These are phyloP conservation scores for Cryptococcus depauperatus DNA, from an alignment of 1,284 basidiomycete genomes.

Conservation along the genomic window DNA sequence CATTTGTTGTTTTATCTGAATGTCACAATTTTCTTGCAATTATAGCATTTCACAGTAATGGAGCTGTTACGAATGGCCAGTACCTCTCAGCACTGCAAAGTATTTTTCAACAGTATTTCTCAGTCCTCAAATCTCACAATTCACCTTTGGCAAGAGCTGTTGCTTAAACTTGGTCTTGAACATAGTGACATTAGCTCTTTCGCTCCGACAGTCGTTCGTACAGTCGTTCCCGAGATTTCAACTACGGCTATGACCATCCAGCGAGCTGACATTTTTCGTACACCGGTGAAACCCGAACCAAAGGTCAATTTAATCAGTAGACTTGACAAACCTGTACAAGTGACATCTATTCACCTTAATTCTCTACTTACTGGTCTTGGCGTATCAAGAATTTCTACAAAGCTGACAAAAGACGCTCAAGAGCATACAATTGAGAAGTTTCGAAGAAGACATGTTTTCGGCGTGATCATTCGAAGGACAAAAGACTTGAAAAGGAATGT, in stretches of 20 bases:
- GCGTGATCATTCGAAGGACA: conserved; percentile 13
- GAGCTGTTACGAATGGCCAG: conserved; percentile 34
- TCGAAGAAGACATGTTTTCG: conserved; percentile 13
- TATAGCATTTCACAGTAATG: conserved; percentile 38
- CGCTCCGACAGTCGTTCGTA: conserved; percentile 3
- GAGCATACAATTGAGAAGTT: conserved; percentile 17
- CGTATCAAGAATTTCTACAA: conserved; percentile 8
- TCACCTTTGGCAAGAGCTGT: conserved; percentile 30
- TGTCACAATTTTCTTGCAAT: no score
- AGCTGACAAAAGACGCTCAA: conserved; percentile 14
- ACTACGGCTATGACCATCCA: conserved; percentile 21
- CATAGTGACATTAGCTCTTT: conserved; percentile 19
- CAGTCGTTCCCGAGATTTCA: conserved; percentile 1
- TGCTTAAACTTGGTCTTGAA: conserved; percentile 26
- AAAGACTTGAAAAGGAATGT: conserved; percentile 10
- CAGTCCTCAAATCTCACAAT: conserved; percentile 20
- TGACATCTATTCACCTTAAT: conserved; percentile 13
- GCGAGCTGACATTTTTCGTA: conserved; percentile 36
- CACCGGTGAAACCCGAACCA: conserved; percentile 17
- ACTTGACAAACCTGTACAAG: conserved; percentile 29
- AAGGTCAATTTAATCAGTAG: conserved; percentile 17
- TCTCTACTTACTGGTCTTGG: not conserved
- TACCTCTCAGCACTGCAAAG: conserved; percentile 20
- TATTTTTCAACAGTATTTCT: conserved; percentile 30
- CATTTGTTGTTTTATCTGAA: not conserved